phyloP scores from a whole-genome alignment of 352 stramenopile species.

The Phytophthora syringae region DNA sequence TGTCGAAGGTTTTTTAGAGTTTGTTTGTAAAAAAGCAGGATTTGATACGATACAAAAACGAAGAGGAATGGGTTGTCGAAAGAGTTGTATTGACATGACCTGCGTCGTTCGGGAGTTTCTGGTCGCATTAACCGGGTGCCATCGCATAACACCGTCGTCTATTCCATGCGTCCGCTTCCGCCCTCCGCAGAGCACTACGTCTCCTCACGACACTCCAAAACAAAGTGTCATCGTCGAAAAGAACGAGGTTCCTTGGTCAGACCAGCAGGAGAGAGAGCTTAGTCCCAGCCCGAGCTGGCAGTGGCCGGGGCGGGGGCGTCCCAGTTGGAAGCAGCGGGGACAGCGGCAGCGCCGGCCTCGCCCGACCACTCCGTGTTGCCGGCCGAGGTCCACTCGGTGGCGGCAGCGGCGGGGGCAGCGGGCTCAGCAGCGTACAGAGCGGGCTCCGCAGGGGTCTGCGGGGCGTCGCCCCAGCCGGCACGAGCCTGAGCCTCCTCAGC shows the following conservation, averaged over 20 bases:
- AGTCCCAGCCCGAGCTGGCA: conserved; percentile 82
- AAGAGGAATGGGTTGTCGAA: conserved; percentile 9
- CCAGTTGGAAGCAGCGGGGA: conserved; percentile 50
- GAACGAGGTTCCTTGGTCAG: conserved; percentile 32
- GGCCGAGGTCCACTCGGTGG: conserved; percentile 73
- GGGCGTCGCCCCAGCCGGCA: conserved; percentile 75
- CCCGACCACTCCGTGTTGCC: conserved; percentile 81
- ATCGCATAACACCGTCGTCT: conserved; percentile 94
- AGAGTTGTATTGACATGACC: conserved; percentile 36
- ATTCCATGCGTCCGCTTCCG: conserved; percentile 85
- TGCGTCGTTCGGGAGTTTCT: conserved; percentile 33
- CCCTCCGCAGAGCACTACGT: conserved; percentile 18
- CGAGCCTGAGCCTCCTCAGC: conserved; percentile 71
- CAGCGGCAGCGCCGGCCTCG: conserved; percentile 59
- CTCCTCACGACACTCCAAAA: no score
- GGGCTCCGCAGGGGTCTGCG: conserved; percentile 59
- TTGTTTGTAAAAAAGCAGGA: no score
- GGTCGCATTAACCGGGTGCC: conserved; percentile 92
- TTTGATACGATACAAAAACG: conserved; percentile 2
- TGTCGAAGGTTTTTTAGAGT: conserved; percentile 2
- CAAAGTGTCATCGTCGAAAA: conserved; percentile 43
- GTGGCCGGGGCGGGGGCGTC: conserved; percentile 59
- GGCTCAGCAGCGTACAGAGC: conserved; percentile 62
- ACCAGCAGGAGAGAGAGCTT: conserved; percentile 41
- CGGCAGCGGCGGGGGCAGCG: conserved; percentile 51